Conservation (phyloP, 2,329 filamentous ascomycete species). For the Sclerotiophoma versabilis region DNA sequence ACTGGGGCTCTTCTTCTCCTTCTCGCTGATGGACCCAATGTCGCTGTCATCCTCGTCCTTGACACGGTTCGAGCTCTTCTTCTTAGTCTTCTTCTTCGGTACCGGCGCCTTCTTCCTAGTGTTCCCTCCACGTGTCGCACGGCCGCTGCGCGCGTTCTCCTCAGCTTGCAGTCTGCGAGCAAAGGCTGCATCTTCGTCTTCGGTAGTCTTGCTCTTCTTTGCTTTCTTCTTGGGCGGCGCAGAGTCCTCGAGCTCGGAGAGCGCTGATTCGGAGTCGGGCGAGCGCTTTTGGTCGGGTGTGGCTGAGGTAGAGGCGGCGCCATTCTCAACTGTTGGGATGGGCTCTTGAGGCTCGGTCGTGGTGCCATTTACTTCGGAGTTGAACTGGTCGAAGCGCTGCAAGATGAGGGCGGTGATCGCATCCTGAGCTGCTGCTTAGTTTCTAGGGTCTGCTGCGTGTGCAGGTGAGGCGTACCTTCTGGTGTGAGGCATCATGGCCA, state of each 20-base stretch:
- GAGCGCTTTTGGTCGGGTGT: constrained; percentile 52
- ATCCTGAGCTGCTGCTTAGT: constrained; percentile 44
- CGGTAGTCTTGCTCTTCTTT: constrained; percentile 72
- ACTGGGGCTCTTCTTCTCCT: constrained; percentile 70
- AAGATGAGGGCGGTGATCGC: constrained; percentile 57
- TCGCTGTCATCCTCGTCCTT: constrained; percentile 83
- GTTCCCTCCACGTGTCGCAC: constrained; percentile 78
- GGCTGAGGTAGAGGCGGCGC: constrained; percentile 37
- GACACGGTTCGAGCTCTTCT: constrained; percentile 75
- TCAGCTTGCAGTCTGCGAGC: constrained; percentile 91
- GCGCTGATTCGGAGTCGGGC: constrained; percentile 48
- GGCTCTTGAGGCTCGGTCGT: constrained; percentile 42
- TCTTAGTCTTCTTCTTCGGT: constrained; percentile 74
- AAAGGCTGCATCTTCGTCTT: constrained; percentile 84
- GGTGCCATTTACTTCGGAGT: constrained; percentile 42
- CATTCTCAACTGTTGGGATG: constrained; percentile 49
- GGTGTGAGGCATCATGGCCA: constrained; percentile 66
- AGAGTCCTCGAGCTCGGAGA: constrained; percentile 52
- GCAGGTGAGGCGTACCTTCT: constrained; percentile 61
- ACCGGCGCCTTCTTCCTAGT: constrained; percentile 59
- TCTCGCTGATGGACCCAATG: constrained; percentile 66
- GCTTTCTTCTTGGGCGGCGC: constrained; percentile 58
- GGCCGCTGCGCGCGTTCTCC: constrained; percentile 73
- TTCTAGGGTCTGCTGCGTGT: constrained; percentile 5
- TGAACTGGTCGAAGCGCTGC: constrained; percentile 59